A percentile compares a stretch with the other conserved stretches of the same genome.
These are phyloP conservation scores for Brassica hybrid DNA, from an alignment of 441 rosid genomes.

Conservation along the genomic window DNA sequence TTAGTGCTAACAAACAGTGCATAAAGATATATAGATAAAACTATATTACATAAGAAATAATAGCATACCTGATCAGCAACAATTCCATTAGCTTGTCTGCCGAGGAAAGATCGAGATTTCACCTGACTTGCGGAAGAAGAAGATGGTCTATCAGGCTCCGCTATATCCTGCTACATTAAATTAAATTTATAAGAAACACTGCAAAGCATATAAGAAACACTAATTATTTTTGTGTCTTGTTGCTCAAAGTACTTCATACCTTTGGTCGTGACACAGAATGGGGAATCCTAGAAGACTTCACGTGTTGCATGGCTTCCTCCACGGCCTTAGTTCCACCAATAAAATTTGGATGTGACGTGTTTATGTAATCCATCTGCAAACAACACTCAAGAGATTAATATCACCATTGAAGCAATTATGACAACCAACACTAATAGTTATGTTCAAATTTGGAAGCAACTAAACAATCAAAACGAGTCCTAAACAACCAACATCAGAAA, in stretches of 20 bases:
- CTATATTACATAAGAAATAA: background rate
- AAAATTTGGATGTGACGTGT: slow-evolving; percentile 57
- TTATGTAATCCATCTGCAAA: slow-evolving; percentile 58
- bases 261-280: slow-evolving; percentile 36
- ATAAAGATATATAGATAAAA: background rate
- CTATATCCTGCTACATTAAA: slow-evolving; percentile 21
- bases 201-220: slow-evolving; percentile 15
- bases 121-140: slow-evolving; percentile 29
- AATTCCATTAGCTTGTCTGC: slow-evolving; percentile 39
- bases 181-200: background rate
- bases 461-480: slow-evolving; percentile 15
- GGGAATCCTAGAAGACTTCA: slow-evolving; percentile 16
- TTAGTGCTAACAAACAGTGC: slow-evolving; percentile 10
- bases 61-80: slow-evolving; percentile 32
- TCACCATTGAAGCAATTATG: slow-evolving; percentile 9
- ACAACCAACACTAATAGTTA: background rate
- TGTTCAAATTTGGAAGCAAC: background rate
- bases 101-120: slow-evolving; percentile 34
- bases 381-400: slow-evolving; percentile 15
- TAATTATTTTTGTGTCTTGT: background rate
- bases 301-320: background rate
- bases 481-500: background rate
- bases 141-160: slow-evolving; percentile 19
- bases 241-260: slow-evolving; percentile 23
- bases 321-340: slow-evolving; percentile 47